A percentile compares a stretch with the other conserved stretches of the same genome.
Evolutionary conservation across 345 rosid genomes (phyloP).

Genomic region (Citrus sp.): DNA sequence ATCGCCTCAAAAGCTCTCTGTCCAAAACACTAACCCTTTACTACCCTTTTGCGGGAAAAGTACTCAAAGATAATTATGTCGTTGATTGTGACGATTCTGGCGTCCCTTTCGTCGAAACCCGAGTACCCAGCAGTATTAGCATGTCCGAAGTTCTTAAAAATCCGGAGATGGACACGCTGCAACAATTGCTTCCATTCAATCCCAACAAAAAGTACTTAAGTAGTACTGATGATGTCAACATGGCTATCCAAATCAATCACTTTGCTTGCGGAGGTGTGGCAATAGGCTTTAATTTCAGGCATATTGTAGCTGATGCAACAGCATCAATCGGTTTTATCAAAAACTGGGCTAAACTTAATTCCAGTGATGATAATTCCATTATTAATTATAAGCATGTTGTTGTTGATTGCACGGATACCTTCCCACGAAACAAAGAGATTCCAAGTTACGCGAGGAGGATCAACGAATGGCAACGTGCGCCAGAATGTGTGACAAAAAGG

Average conservation of each 20-base stretch:
- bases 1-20: not conserved
- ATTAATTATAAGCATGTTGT: not conserved
- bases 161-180: not conserved
- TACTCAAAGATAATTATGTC: no score
- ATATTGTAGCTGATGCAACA: slow-evolving; percentile 24
- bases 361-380: not conserved
- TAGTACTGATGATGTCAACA: not conserved
- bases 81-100: not conserved
- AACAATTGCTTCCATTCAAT: not conserved
- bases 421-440: not conserved
- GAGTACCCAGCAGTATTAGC: not conserved
- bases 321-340: slow-evolving; percentile 12
- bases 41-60: not conserved
- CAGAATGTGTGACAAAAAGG: not conserved
- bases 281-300: slow-evolving; percentile 13
- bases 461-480: not conserved
- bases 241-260: slow-evolving; percentile 8
- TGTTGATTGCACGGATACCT: not conserved
- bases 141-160: not conserved
- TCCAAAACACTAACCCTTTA: not conserved
- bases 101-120: not conserved
- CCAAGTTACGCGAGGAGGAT: not conserved
- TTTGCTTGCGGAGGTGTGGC: slow-evolving; percentile 26
- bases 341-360: slow-evolving; percentile 17
- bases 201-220: no score